These are phyloP conservation scores for Talaromyces liani DNA, from an alignment of 495 filamentous ascomycete genomes.

Conservation along the genomic window DNA sequence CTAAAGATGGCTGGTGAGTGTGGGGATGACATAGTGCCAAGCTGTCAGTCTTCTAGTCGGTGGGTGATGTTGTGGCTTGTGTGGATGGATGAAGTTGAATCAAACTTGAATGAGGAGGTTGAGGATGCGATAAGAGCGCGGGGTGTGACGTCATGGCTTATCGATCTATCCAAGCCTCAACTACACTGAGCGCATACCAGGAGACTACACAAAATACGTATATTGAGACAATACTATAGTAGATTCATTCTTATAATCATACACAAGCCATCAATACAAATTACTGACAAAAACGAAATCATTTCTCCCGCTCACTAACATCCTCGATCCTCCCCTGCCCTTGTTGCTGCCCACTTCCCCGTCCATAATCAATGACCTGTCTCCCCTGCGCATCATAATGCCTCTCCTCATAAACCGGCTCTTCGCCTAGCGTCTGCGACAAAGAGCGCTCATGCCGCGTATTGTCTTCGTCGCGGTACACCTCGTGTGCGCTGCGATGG, in stretches of 20 bases:
- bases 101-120: not conserved
- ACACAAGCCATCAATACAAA: not conserved
- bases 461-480: not conserved
- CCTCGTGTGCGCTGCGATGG: conserved; percentile 3
- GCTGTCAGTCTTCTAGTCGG: not conserved
- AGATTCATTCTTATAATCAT: too few species aligned
- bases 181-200: too few species aligned
- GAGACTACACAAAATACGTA: not conserved
- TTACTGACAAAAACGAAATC: not conserved
- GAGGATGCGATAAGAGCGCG: not conserved
- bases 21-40: not conserved
- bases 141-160: not conserved
- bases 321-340: conserved; percentile 6
- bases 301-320: not conserved
- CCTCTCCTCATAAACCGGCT: conserved; percentile 7
- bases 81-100: not conserved
- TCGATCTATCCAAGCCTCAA: too few species aligned
- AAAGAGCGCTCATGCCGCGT: not conserved
- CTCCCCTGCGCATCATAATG: conserved; percentile 4
- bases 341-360: not conserved
- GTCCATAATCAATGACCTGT: not conserved
- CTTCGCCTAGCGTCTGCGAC: conserved; percentile 1
- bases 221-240: too few species aligned
- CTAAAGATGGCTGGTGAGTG: not conserved
- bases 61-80: not conserved